Percentiles rank a stretch among this genome's conserved stretches.
Conservation (phyloP, 2,329 filamentous ascomycete genomes). For the Pseudogymnoascus sp. region DNA sequence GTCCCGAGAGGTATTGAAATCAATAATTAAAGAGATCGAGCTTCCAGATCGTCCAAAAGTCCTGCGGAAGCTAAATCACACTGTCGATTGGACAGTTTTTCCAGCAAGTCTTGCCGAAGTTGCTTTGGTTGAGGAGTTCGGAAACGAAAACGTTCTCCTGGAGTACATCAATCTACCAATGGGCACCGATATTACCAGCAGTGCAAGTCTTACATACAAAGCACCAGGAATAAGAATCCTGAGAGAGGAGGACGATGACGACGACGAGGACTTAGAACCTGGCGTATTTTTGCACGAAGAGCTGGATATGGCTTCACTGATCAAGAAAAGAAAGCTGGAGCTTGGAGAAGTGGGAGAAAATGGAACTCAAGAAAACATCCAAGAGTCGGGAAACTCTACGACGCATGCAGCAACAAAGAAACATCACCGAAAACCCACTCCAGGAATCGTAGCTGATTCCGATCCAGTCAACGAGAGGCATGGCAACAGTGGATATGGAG, state of each 20-base stretch:
- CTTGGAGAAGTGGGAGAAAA: conserved; percentile 13
- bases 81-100: conserved; percentile 42
- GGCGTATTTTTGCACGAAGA: conserved; percentile 17
- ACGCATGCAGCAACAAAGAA: neutral
- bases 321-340: conserved; percentile 33
- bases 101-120: conserved; percentile 27
- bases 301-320: conserved; percentile 30
- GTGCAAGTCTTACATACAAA: conserved; percentile 39
- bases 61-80: conserved; percentile 31
- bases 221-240: conserved; percentile 39
- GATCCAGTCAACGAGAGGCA: neutral
- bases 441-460: neutral
- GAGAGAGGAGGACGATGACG: conserved; percentile 30
- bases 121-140: conserved; percentile 32
- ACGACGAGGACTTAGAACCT: conserved; percentile 30
- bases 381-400: neutral
- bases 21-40: conserved; percentile 26
- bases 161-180: conserved; percentile 30
- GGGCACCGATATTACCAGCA: conserved; percentile 28
- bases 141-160: conserved; percentile 32
- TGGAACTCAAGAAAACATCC: conserved; percentile 2
- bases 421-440: neutral
- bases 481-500: neutral
- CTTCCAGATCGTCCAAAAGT: conserved; percentile 33
- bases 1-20: conserved; percentile 22